phyloP scores from a whole-genome alignment of 1,284 basidiomycete species.

The Ustilago cynodontis region DNA sequence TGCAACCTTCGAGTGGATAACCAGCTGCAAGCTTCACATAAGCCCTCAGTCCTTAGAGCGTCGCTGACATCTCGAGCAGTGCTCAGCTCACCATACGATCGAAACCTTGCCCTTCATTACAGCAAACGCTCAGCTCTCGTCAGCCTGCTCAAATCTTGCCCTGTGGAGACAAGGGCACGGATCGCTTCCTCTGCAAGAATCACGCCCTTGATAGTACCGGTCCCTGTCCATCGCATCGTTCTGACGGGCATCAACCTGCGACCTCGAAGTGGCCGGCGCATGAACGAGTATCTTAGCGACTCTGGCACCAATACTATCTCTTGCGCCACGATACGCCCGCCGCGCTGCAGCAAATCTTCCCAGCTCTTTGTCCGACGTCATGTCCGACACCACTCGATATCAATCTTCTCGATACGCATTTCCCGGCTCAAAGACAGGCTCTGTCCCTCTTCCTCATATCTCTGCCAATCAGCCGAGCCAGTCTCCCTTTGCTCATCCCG shows the following conservation, averaged over 20 bases:
- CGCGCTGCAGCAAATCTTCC: not conserved
- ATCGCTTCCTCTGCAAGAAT: not conserved
- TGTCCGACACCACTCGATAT: conserved; percentile 14
- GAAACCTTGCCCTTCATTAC: not conserved
- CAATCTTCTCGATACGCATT: conserved; percentile 3
- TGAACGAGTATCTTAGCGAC: not conserved
- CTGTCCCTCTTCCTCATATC: not conserved
- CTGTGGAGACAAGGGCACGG: not conserved
- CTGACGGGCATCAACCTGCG: not conserved
- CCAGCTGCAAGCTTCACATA: too few relatives aligned
- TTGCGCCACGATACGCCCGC: not conserved
- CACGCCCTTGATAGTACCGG: not conserved
- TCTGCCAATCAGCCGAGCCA: not conserved
- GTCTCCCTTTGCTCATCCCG: not conserved
- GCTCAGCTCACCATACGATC: not conserved
- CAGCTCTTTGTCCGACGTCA: conserved; percentile 6
- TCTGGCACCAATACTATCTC: not conserved
- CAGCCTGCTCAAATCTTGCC: not conserved
- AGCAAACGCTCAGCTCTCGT: not conserved
- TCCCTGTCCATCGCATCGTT: not conserved
- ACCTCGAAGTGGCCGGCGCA: not conserved
- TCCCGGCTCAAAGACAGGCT: not conserved
- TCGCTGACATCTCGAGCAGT: not conserved
- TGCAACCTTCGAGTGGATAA: too few relatives aligned
- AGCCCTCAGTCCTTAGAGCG: too few relatives aligned